Evolutionary conservation across 306 rosid species (phyloP).

Genomic region (Herpetospermum pedunculosum): DNA sequence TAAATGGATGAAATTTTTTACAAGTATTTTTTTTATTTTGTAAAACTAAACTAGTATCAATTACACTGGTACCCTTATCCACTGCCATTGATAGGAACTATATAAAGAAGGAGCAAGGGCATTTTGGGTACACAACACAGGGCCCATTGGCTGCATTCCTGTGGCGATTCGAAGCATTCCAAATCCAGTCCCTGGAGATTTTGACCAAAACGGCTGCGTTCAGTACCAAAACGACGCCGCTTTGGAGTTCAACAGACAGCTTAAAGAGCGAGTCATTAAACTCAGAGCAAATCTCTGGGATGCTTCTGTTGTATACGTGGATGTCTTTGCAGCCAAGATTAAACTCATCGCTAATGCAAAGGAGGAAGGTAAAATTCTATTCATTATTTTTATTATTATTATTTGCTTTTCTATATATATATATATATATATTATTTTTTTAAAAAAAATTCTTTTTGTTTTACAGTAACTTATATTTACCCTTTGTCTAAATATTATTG

Average conservation of each 20-base stretch:
- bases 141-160: slow-evolving; percentile 69
- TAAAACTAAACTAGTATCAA: too few relatives aligned
- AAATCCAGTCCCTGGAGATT: slow-evolving; percentile 11
- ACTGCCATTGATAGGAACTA: too few relatives aligned
- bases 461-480: too few relatives aligned
- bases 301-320: slow-evolving; percentile 57
- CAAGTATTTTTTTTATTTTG: too few relatives aligned
- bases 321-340: slow-evolving; percentile 57
- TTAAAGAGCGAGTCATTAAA: slow-evolving; percentile 26
- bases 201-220: slow-evolving; percentile 49
- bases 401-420: too few relatives aligned
- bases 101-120: slow-evolving; percentile 46
- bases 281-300: slow-evolving; percentile 32
- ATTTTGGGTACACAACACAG: slow-evolving; percentile 85
- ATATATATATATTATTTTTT: too few relatives aligned
- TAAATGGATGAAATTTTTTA: too few relatives aligned
- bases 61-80: too few relatives aligned
- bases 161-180: slow-evolving; percentile 22
- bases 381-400: too few relatives aligned
- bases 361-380: slow-evolving; percentile 44
- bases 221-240: slow-evolving; percentile 50
- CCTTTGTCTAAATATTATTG: too few relatives aligned
- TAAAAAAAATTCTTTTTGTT: too few relatives aligned
- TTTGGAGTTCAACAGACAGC: slow-evolving; percentile 40
- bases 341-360: slow-evolving; percentile 39